A percentile compares a stretch with the other conserved stretches of the same genome.
Conservation (phyloP, 257 asterid genomes). For the Verbena officinalis region DNA sequence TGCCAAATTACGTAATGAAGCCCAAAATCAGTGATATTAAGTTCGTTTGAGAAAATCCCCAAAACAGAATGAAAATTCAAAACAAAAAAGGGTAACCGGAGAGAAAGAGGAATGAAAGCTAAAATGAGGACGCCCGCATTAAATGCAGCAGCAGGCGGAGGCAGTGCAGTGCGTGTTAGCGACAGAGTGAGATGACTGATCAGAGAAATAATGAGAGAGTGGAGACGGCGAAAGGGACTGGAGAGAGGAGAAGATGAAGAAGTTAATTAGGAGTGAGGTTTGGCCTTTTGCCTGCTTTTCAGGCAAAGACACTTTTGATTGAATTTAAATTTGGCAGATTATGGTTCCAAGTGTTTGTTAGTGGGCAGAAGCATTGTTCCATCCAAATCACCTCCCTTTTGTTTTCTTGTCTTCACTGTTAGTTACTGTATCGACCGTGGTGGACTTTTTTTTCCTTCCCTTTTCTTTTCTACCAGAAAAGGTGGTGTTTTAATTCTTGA, state of each 20-base stretch:
- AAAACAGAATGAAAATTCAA: background rate
- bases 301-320: slow-evolving; percentile 6
- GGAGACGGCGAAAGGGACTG: slow-evolving; percentile 30
- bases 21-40: background rate
- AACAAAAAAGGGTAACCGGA: slow-evolving; percentile 11
- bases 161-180: slow-evolving; percentile 16
- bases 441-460: background rate
- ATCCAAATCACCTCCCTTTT: slow-evolving; percentile 25
- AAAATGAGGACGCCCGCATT: slow-evolving; percentile 23
- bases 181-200: slow-evolving; percentile 35
- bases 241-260: background rate
- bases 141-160: slow-evolving; percentile 25
- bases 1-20: background rate
- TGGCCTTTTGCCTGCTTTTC: slow-evolving; percentile 36
- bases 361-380: background rate
- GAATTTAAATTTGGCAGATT: background rate
- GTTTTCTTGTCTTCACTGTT: slow-evolving; percentile 14
- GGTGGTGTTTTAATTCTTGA: background rate
- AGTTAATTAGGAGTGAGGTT: slow-evolving; percentile 26
- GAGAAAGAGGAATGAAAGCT: slow-evolving; percentile 22
- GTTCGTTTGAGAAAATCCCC: background rate
- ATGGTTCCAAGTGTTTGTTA: background rate
- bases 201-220: slow-evolving; percentile 31
- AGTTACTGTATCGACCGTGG: background rate
- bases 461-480: background rate